A percentile compares a stretch with the other conserved stretches of the same genome.
Conservation (phyloP, 805 yeast genomes). For the Cyberlindnera nakhonratchasimensis region DNA sequence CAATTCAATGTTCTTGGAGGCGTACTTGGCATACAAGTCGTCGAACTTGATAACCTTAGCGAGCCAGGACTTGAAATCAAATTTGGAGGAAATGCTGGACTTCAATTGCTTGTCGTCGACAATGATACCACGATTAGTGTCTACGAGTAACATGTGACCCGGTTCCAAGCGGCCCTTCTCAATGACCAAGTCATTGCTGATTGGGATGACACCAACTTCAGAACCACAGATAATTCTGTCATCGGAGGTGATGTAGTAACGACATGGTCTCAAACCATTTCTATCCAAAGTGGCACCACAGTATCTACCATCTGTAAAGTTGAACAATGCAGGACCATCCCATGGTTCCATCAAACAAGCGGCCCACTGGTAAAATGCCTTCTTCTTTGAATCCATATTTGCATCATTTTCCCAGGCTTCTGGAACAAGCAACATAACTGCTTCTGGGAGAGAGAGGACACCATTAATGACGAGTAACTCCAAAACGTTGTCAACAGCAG, state of each 20-base stretch:
- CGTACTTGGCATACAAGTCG: conserved; percentile 62
- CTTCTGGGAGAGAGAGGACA: conserved; percentile 89
- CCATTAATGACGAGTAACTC: conserved; percentile 92
- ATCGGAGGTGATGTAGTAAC: conserved; percentile 92
- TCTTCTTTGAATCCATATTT: conserved; percentile 84
- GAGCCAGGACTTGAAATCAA: conserved; percentile 93
- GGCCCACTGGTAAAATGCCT: conserved; percentile 98
- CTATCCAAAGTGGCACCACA: conserved; percentile 98
- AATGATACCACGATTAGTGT: conserved; percentile 86
- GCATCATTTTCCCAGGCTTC: conserved; percentile 96
- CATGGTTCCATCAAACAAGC: conserved; percentile 99
- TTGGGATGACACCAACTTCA: conserved; percentile 94
- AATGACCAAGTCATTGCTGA: conserved; percentile 75
- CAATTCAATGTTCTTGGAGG: conserved; percentile 19
- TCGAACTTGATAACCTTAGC: conserved; percentile 81
- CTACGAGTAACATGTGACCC: conserved; percentile 93
- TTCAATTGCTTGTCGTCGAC: conserved; percentile 93
- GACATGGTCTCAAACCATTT: conserved; percentile 97
- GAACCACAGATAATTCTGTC: conserved; percentile 97
- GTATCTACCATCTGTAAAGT: conserved; percentile 95
- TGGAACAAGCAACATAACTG: conserved; percentile 94
- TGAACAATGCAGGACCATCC: conserved; percentile 98
- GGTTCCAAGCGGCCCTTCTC: conserved; percentile 95
- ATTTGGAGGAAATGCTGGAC: conserved; percentile 68
- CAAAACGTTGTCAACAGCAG: conserved; percentile 93